Evolutionary conservation across 2,329 filamentous ascomycete species (phyloP), one percentile per base, ranked within the genome.

Genomic region (Aspergillus hortae): DNA sequence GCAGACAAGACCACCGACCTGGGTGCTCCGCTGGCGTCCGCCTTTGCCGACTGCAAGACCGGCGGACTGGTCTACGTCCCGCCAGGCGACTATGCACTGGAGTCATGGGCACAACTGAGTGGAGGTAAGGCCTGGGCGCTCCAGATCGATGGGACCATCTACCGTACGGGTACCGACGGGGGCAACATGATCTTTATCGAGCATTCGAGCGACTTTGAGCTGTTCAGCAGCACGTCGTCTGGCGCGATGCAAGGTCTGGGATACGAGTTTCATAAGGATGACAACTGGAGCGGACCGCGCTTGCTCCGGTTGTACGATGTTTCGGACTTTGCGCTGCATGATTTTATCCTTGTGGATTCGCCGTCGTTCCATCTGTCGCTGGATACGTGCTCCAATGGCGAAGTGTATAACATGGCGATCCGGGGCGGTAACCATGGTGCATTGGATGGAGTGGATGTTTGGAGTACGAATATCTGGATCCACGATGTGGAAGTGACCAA

Each of bases 401-500:
- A 82, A 61, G 63, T 80, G 3, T 82, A 81, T 64, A 82, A 82
- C 56, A 74, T 82, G 73, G 76, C 75, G 7, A 78, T 83, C 51
- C 76, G 78, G 4, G 79, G 80, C 42, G 79, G 72, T 3, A 71
- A 81, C 50, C 63, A 67, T 53, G 80, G 80, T 44, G 79, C 78
- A 44, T 65, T 83, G 4, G 81, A 84, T 60, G 82, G 81, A 3
- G 73, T 84, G 51, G 78, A 83, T 60, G 72, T 83, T 4, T 80
- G 74, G 68, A 74, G 75, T 11, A 74, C 65, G 42, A 83, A 84
- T 57, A 76, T 83, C 48, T 81, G 78, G 76, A 69, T 83, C 44
- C 81, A 84, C 60, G 81, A 85, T 61, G 72, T 67, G 41, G 78
- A 79, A 69, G 81, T 84, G 5, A 82, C 81, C 21, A 85, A 84